These are phyloP conservation scores for Tulasnella sp. DNA, from an alignment of 768 basidiomycete species.

Conservation along the genomic window DNA sequence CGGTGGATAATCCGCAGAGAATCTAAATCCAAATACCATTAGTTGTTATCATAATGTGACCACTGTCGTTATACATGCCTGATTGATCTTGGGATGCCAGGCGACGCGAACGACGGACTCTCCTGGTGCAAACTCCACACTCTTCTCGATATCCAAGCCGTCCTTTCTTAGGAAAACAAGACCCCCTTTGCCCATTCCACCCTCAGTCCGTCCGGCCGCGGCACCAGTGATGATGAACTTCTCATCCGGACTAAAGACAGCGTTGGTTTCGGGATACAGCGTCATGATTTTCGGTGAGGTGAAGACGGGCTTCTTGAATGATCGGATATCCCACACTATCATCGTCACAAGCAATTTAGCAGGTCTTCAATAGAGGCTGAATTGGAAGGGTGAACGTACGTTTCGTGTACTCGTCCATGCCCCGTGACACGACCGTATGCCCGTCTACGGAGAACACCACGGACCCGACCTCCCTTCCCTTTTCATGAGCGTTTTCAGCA, in stretches of 20 bases:
- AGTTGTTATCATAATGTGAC: background rate
- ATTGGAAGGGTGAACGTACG: conserved; percentile 44
- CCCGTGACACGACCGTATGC: conserved; percentile 71
- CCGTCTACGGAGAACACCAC: conserved; percentile 85
- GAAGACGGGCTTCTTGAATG: conserved; percentile 78
- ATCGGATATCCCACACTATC: conserved; percentile 93
- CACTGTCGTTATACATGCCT: conserved; percentile 41
- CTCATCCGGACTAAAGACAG: conserved; percentile 91
- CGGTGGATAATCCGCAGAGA: conserved; percentile 75
- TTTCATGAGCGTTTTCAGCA: conserved; percentile 77
- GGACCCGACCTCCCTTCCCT: conserved; percentile 77
- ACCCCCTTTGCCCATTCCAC: conserved; percentile 36
- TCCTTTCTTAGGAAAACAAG: conserved; percentile 65
- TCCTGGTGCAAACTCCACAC: conserved; percentile 32
- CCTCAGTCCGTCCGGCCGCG: conserved; percentile 48
- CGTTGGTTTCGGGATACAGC: conserved; percentile 86
- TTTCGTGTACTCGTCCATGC: conserved; percentile 93
- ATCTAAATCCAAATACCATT: conserved; percentile 40
- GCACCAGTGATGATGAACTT: conserved; percentile 81
- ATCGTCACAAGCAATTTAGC: background rate
- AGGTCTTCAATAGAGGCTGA: conserved; percentile 5
- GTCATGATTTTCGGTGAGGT: conserved; percentile 55
- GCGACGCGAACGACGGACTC: conserved; percentile 64
- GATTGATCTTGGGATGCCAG: conserved; percentile 98
- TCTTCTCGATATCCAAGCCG: conserved; percentile 52